Evolutionary conservation across 148 eudicot genomes (phyloP).

Genomic region (Beta vulgaris): DNA sequence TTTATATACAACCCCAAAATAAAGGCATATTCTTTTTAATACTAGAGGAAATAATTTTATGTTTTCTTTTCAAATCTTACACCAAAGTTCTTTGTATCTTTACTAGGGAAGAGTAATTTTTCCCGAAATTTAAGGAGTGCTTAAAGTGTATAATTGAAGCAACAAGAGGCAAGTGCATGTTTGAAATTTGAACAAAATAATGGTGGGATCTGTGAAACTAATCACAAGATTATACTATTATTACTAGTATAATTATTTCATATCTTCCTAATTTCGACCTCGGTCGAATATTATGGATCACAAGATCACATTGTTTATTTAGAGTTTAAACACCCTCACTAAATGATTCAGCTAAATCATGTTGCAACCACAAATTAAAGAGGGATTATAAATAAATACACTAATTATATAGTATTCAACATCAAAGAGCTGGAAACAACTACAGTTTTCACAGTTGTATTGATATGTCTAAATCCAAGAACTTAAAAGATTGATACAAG

Average conservation of each 20-base stretch:
- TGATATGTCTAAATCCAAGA: conserved; percentile 6
- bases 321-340: conserved; percentile 11
- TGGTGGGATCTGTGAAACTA: conserved; percentile 36
- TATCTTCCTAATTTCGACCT: conserved; percentile 10
- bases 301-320: not conserved
- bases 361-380: not conserved
- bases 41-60: not conserved
- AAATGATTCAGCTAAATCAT: conserved; percentile 27
- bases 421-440: conserved; percentile 12
- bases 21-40: no score
- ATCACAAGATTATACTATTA: no score
- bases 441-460: not conserved
- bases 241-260: no score
- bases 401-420: not conserved
- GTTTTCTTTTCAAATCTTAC: not conserved
- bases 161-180: not conserved
- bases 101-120: conserved; percentile 13
- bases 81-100: conserved; percentile 4
- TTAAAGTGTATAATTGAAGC: conserved; percentile 18
- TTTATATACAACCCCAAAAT: no score
- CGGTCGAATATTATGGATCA: conserved; percentile 37
- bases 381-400: not conserved
- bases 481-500: conserved; percentile 9
- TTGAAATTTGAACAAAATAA: conserved; percentile 35
- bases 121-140: conserved; percentile 22